Evolutionary conservation across 768 basidiomycete species (phyloP).

Genomic region (Tylopilus plumbeoviolaceoides): DNA sequence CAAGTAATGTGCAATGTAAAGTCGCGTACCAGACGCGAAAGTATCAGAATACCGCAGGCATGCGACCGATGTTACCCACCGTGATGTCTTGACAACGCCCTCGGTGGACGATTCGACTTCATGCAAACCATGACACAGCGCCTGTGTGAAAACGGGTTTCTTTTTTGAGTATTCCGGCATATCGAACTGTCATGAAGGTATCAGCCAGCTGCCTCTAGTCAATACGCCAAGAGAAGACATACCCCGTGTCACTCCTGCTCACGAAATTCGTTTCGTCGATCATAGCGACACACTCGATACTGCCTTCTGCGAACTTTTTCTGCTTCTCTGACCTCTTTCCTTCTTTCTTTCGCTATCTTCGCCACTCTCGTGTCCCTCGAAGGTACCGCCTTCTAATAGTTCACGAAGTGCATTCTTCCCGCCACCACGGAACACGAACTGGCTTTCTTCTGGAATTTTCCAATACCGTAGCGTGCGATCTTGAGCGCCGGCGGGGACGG

Average conservation of each 20-base stretch:
- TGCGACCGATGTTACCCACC: conserved; percentile 89
- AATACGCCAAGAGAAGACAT: conserved; percentile 24
- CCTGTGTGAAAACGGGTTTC: conserved; percentile 86
- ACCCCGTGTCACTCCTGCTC: conserved; percentile 97
- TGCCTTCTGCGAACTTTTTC: conserved; percentile 75
- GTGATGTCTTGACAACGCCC: conserved; percentile 68
- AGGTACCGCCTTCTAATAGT: conserved; percentile 72
- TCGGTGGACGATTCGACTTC: conserved; percentile 68
- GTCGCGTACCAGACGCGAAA: conserved; percentile 74
- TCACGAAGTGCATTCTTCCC: conserved; percentile 76
- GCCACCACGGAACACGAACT: conserved; percentile 96
- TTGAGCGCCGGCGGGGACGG: conserved; percentile 81
- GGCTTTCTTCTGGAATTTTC: conserved; percentile 94
- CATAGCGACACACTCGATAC: conserved; percentile 90
- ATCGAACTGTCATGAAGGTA: conserved; percentile 51
- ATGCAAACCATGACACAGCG: conserved; percentile 84
- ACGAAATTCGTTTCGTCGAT: conserved; percentile 91
- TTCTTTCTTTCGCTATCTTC: conserved; percentile 37
- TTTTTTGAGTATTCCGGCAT: conserved; percentile 84
- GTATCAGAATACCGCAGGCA: conserved; percentile 85
- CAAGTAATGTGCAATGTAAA: neutral
- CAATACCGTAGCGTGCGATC: conserved; percentile 93
- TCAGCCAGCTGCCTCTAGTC: neutral
- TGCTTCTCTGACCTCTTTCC: conserved; percentile 20
- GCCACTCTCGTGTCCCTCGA: conserved; percentile 54